Percentiles rank a stretch among this genome's conserved stretches.
Conservation (phyloP, 345 rosid genomes). For the Linum trigynum region DNA sequence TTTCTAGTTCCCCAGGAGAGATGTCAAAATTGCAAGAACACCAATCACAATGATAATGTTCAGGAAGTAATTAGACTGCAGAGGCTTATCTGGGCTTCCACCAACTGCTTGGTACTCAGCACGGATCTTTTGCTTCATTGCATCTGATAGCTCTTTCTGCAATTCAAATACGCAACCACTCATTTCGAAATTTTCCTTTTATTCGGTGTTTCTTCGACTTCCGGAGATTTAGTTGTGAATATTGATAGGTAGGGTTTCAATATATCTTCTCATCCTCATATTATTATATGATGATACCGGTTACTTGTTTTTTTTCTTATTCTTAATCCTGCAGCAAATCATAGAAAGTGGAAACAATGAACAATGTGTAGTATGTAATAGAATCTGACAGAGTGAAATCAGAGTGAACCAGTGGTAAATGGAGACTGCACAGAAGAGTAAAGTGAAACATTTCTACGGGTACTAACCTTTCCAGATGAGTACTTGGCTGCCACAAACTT, state of each 20-base stretch:
- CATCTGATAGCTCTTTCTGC: conserved; percentile 77
- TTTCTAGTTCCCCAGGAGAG: conserved; percentile 45
- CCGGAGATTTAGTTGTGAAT: conserved; percentile 26
- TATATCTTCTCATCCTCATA: conserved; percentile 32
- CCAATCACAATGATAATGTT: conserved; percentile 63
- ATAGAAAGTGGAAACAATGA: conserved; percentile 27
- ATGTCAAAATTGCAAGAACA: conserved; percentile 60
- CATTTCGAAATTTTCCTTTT: conserved; percentile 28
- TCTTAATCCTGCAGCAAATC: conserved; percentile 48
- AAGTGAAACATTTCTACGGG: not conserved
- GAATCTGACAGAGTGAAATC: not conserved
- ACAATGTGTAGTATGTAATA: conserved; percentile 12
- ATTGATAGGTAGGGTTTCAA: conserved; percentile 17
- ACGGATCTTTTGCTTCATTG: conserved; percentile 88
- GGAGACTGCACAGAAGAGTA: too few species aligned
- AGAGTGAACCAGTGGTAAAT: not conserved
- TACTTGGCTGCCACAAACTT: conserved; percentile 86
- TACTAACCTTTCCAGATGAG: conserved; percentile 66
- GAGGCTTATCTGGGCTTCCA: conserved; percentile 78
- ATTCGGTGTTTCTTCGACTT: conserved; percentile 31
- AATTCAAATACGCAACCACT: conserved; percentile 40
- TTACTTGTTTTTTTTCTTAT: conserved; percentile 23
- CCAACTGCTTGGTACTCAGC: conserved; percentile 74
- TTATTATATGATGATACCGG: conserved; percentile 32
- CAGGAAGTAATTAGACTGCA: conserved; percentile 68